phyloP scores from a whole-genome alignment of 2,329 filamentous ascomycete genomes.

The Endoconidiophora polonica region DNA sequence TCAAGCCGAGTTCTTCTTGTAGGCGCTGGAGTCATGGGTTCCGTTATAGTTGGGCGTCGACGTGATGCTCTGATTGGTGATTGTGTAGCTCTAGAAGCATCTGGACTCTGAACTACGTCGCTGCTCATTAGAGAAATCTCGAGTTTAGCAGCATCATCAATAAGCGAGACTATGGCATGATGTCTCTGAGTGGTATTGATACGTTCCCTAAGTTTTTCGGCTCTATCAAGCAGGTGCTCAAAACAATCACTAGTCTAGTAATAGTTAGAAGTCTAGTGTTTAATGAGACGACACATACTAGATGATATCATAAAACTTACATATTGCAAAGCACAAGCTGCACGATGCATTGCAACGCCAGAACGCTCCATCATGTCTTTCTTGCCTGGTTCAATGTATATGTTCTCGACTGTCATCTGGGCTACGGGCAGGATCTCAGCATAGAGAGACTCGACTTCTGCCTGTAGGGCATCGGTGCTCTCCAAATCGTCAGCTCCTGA shows the following conservation, averaged over 20 bases:
- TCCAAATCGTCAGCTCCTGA: constrained; percentile 21
- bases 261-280: constrained; percentile 15
- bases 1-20: background rate
- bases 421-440: constrained; percentile 52
- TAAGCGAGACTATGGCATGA: background rate
- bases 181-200: background rate
- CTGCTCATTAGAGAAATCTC: background rate
- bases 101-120: no score
- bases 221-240: constrained; percentile 19
- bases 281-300: background rate
- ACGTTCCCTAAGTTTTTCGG: background rate
- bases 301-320: constrained; percentile 21
- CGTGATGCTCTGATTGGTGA: no score
- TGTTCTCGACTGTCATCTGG: constrained; percentile 54
- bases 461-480: constrained; percentile 32
- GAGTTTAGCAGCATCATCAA: background rate
- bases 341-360: constrained; percentile 27
- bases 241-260: constrained; percentile 35
- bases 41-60: background rate
- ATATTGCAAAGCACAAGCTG: constrained; percentile 32
- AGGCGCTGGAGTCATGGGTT: background rate
- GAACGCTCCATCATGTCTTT: constrained; percentile 27
- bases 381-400: constrained; percentile 45
- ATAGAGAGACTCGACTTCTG: constrained; percentile 53
- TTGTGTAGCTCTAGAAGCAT: no score